These are phyloP conservation scores for Quercus dentata DNA, from an alignment of 306 rosid species.

Conservation along the genomic window DNA sequence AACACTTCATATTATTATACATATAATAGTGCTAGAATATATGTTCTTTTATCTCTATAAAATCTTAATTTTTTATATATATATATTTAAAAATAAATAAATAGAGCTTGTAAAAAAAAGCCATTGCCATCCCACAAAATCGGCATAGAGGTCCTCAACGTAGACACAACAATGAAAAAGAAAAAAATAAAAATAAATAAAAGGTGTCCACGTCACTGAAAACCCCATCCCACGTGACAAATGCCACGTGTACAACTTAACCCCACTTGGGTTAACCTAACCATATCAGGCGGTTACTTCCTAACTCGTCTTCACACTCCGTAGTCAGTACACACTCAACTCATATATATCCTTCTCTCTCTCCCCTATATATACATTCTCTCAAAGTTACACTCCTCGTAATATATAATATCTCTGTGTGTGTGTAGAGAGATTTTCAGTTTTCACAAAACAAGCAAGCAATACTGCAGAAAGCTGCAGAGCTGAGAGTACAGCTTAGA, in stretches of 20 bases:
- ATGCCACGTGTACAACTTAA: constrained; percentile 25
- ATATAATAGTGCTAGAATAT: too few relatives aligned
- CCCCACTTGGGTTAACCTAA: constrained; percentile 27
- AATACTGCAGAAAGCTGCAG: constrained; percentile 18
- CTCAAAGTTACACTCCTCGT: not conserved
- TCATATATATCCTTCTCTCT: not conserved
- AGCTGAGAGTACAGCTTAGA: not conserved
- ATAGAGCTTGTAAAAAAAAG: not conserved
- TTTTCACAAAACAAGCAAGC: constrained; percentile 4
- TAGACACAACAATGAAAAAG: not conserved
- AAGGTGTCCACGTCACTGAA: constrained; percentile 15
- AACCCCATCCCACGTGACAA: not conserved
- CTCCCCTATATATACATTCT: constrained; percentile 15
- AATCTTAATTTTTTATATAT: too few relatives aligned
- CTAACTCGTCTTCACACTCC: not conserved
- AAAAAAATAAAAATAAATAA: not conserved
- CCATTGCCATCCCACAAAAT: not conserved
- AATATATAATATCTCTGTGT: not conserved
- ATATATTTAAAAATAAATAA: too few relatives aligned
- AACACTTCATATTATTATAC: too few relatives aligned
- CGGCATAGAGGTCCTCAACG: not conserved
- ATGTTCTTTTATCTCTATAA: too few relatives aligned
- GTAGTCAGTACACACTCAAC: not conserved
- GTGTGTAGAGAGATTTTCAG: not conserved
- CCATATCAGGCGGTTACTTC: constrained; percentile 19